These are phyloP conservation scores for Carpinus viminea DNA, from an alignment of 306 rosid genomes.

Conservation along the genomic window DNA sequence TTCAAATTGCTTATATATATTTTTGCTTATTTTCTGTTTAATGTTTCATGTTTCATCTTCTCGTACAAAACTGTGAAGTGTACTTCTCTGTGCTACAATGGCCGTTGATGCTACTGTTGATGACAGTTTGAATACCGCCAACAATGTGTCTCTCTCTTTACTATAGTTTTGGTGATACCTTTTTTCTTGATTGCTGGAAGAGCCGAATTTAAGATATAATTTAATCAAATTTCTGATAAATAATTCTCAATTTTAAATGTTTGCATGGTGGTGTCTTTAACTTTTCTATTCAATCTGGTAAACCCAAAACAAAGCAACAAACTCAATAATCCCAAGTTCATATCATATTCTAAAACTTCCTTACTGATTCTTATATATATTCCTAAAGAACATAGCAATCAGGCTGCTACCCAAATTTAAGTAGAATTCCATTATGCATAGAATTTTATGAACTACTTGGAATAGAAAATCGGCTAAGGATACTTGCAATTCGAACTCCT, in stretches of 20 bases:
- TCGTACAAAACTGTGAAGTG: not conserved
- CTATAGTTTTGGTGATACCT: too few species aligned
- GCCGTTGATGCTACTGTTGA: constrained; percentile 11
- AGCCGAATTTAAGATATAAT: too few species aligned
- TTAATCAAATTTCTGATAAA: too few species aligned
- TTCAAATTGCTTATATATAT: not conserved
- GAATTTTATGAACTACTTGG: not conserved
- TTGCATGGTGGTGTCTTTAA: too few species aligned
- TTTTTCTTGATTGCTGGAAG: too few species aligned
- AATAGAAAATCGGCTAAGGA: not conserved
- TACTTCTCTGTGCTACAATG: constrained; percentile 6
- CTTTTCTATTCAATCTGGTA: too few species aligned
- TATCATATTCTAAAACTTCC: not conserved
- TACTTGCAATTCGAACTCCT: not conserved
- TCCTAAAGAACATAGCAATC: not conserved
- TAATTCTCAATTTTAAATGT: too few species aligned
- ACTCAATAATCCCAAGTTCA: not conserved
- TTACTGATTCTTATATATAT: not conserved
- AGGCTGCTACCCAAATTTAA: not conserved
- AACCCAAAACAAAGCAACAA: constrained; percentile 9
- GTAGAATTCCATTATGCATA: not conserved
- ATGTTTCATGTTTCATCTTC: constrained; percentile 10
- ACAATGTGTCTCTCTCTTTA: constrained; percentile 37
- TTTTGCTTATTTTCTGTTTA: not conserved
- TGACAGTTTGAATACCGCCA: not conserved